phyloP scores from a whole-genome alignment of 2,329 filamentous ascomycete genomes.

The Clarireedia hainanense region DNA sequence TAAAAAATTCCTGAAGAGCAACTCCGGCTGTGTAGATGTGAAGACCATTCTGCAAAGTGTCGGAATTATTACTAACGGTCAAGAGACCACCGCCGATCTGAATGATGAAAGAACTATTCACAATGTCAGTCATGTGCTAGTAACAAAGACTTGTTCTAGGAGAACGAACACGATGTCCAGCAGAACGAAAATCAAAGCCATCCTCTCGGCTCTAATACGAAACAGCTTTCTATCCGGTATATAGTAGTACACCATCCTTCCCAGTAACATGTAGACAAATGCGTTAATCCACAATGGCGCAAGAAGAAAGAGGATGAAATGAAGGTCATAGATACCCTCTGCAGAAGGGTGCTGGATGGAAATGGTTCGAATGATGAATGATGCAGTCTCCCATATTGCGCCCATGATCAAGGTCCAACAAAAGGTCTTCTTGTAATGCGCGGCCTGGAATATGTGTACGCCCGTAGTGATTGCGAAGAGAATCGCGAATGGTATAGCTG shows the following conservation, averaged over 20 bases:
- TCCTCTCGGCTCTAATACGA: slow-evolving; percentile 28
- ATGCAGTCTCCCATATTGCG: slow-evolving; percentile 34
- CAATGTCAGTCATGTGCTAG: not conserved
- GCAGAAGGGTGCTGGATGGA: slow-evolving; percentile 33
- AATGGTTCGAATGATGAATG: slow-evolving; percentile 34
- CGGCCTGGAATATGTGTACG: slow-evolving; percentile 30
- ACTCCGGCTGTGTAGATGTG: slow-evolving; percentile 47
- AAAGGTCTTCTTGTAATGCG: slow-evolving; percentile 32
- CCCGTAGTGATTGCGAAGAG: slow-evolving; percentile 30
- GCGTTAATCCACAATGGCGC: slow-evolving; percentile 30
- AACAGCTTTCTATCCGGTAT: slow-evolving; percentile 32
- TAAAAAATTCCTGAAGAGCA: slow-evolving; percentile 42
- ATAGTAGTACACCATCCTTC: slow-evolving; percentile 30
- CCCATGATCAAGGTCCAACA: slow-evolving; percentile 39
- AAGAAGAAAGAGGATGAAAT: slow-evolving; percentile 36
- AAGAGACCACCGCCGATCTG: not conserved
- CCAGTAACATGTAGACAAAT: slow-evolving; percentile 30
- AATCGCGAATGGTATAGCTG: slow-evolving; percentile 31
- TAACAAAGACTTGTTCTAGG: not conserved
- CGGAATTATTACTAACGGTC: slow-evolving; percentile 29
- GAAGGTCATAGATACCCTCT: slow-evolving; percentile 27
- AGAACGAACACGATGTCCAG: slow-evolving; percentile 39
- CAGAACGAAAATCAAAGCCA: slow-evolving; percentile 40
- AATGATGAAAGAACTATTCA: slow-evolving; percentile 27
- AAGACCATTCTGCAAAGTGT: slow-evolving; percentile 30